Evolutionary conservation across 1,284 basidiomycete species (phyloP).

Genomic region (Boletus subluridellus): DNA sequence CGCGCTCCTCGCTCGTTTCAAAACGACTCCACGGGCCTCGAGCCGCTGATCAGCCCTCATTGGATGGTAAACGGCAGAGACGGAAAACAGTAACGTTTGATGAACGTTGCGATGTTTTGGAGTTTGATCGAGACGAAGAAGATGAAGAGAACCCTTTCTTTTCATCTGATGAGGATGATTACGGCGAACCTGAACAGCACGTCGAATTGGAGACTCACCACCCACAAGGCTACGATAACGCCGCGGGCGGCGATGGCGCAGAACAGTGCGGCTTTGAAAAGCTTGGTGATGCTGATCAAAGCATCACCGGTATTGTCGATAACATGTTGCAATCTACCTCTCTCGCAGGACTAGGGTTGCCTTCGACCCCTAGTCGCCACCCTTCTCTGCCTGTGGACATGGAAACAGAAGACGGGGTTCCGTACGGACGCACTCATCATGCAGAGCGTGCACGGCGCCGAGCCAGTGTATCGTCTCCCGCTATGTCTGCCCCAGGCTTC

Average conservation of each 20-base stretch:
- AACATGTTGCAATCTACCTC: conserved; percentile 48
- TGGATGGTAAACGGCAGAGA: conserved; percentile 47
- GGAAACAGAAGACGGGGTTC: conserved; percentile 63
- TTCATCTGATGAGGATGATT: conserved; percentile 38
- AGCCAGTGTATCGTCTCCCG: conserved; percentile 29
- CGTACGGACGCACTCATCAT: conserved; percentile 69
- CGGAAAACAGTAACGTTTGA: conserved; percentile 86
- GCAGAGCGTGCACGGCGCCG: conserved; percentile 43
- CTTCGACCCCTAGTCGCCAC: conserved; percentile 27
- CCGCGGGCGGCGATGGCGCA: conserved; percentile 11
- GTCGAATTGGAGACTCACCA: conserved; percentile 20
- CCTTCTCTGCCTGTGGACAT: conserved; percentile 46
- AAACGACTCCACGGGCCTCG: conserved; percentile 82
- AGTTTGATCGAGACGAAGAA: conserved; percentile 71
- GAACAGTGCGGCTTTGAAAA: conserved; percentile 26
- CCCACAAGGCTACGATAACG: conserved; percentile 10
- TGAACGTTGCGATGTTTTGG: conserved; percentile 82
- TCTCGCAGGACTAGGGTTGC: conserved; percentile 25
- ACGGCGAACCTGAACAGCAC: conserved; percentile 26
- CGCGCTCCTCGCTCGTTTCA: conserved; percentile 73
- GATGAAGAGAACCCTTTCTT: conserved; percentile 49
- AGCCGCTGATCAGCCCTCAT: conserved; percentile 46
- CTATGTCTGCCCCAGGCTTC: conserved; percentile 20
- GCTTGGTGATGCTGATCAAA: conserved; percentile 47
- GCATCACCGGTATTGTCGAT: conserved; percentile 61